These are phyloP conservation scores for Arabidopsis thaliana DNA, from an alignment of 345 rosid species.

Conservation along the genomic window TAIR10.1 NC_003070.9:25897501-25898000, in stretches of 20 bases:
- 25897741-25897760: background rate
- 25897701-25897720: slow-evolving; percentile 57
- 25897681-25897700: slow-evolving; percentile 41
- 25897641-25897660: slow-evolving; percentile 84
- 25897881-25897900: slow-evolving; percentile 67
- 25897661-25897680: slow-evolving; percentile 58
- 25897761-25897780: slow-evolving; percentile 27
- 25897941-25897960: slow-evolving; percentile 7
- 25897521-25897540: slow-evolving; percentile 85
- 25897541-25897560: slow-evolving; percentile 59
- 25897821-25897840: slow-evolving; percentile 60
- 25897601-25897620: slow-evolving; percentile 60
- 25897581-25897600: slow-evolving; percentile 60
- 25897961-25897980: slow-evolving; percentile 12
- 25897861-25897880: slow-evolving; percentile 51
- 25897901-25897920: slow-evolving; percentile 77
- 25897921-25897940: slow-evolving; percentile 56
- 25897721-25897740: background rate
- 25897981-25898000: slow-evolving; percentile 14
- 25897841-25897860: slow-evolving; percentile 78
- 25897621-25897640: slow-evolving; percentile 64
- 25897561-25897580: slow-evolving; percentile 80
- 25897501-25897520: slow-evolving; percentile 88
- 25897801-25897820: slow-evolving; percentile 80
- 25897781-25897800: slow-evolving; percentile 46